Evolutionary conservation across 257 asterid species (phyloP).

Genomic region (Salvia rosmarinus): DNA sequence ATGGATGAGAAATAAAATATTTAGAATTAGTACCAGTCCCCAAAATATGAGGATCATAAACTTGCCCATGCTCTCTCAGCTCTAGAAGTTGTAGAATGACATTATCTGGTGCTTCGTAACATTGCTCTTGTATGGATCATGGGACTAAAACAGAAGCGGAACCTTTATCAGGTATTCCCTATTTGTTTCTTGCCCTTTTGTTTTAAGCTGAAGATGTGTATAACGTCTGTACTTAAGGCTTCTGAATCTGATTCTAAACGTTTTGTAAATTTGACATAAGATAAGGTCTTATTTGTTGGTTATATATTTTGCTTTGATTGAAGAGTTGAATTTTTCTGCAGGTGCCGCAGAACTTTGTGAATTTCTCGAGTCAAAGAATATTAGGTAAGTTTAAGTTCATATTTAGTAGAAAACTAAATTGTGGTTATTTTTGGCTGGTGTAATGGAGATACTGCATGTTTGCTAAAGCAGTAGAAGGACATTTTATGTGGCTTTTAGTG

Average conservation of each 20-base stretch:
- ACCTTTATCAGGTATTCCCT: slow-evolving; percentile 6
- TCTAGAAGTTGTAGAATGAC: not conserved
- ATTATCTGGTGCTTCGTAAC: not conserved
- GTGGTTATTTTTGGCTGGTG: slow-evolving; percentile 17
- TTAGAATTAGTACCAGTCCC: not conserved
- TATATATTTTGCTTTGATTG: slow-evolving; percentile 13
- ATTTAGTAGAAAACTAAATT: not conserved
- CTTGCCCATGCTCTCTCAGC: not conserved
- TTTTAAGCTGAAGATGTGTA: not conserved
- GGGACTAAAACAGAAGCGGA: not conserved
- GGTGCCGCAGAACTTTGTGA: slow-evolving; percentile 87
- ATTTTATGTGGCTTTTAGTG: not conserved
- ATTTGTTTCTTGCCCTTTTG: not conserved
- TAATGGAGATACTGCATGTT: not conserved
- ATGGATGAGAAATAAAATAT: not conserved
- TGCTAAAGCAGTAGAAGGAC: not conserved
- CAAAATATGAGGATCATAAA: not conserved
- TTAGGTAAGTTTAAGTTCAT: slow-evolving; percentile 54
- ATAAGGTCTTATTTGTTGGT: not conserved
- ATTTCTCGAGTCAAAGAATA: slow-evolving; percentile 75
- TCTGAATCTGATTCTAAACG: not conserved
- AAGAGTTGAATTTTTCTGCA: slow-evolving; percentile 48
- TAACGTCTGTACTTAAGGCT: not conserved
- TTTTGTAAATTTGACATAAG: not conserved
- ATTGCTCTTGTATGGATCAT: slow-evolving; percentile 9